A percentile compares a stretch with the other conserved stretches of the same genome.
These are phyloP conservation scores for Furcasterigmium furcatum DNA, from an alignment of 2,329 filamentous ascomycete genomes.

Conservation along the genomic window DNA sequence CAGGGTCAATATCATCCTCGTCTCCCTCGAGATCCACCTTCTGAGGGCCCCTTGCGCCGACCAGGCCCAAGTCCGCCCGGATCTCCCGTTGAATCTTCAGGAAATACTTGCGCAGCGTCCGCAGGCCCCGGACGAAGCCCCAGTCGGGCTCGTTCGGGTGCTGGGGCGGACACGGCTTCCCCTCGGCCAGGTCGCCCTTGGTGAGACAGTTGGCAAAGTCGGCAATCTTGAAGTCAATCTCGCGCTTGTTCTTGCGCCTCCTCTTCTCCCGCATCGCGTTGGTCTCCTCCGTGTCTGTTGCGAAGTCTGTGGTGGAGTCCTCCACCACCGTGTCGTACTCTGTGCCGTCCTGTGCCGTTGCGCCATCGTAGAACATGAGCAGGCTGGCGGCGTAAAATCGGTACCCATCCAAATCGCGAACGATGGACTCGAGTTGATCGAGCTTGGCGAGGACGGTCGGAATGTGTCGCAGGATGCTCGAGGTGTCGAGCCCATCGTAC, in stretches of 20 bases:
- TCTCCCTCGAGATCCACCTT: not conserved
- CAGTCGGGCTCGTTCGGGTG: constrained; percentile 79
- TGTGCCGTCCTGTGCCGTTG: constrained; percentile 45
- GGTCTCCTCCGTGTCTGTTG: constrained; percentile 56
- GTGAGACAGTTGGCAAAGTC: constrained; percentile 98
- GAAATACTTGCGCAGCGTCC: constrained; percentile 79
- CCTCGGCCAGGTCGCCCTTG: constrained; percentile 67
- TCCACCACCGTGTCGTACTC: constrained; percentile 49
- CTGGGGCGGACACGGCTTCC: constrained; percentile 72
- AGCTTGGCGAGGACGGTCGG: constrained; percentile 84
- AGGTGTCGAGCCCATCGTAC: constrained; percentile 80
- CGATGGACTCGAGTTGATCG: constrained; percentile 76
- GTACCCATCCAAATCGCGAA: constrained; percentile 76
- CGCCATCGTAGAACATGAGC: constrained; percentile 95
- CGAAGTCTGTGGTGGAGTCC: constrained; percentile 56
- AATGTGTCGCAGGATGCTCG: constrained; percentile 81
- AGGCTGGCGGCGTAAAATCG: constrained; percentile 94
- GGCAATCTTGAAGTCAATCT: constrained; percentile 93
- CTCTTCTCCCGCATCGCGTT: constrained; percentile 31
- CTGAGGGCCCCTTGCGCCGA: not conserved
- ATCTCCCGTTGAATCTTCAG: constrained; percentile 82
- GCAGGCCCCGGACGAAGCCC: constrained; percentile 83
- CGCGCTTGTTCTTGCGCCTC: constrained; percentile 46
- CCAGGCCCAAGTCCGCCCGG: constrained; percentile 47
- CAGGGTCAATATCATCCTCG: constrained; percentile 7